Evolutionary conservation across 306 rosid species (phyloP).

Genomic region (Prunus kanzakura): DNA sequence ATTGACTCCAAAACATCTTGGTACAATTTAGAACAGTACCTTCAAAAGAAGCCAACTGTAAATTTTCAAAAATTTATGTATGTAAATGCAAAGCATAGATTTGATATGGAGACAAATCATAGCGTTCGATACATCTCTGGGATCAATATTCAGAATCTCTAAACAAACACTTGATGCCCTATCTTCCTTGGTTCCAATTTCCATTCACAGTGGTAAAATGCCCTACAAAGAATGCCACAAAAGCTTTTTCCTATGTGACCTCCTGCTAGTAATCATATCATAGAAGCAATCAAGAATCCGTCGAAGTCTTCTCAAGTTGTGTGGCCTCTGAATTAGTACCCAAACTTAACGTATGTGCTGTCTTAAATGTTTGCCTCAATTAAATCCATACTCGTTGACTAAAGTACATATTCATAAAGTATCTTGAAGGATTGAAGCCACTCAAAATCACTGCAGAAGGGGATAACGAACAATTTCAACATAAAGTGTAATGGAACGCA

Average conservation of each 20-base stretch:
- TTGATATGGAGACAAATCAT: slow-evolving; percentile 33
- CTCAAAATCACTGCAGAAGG: slow-evolving; percentile 77
- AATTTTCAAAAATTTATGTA: slow-evolving; percentile 1
- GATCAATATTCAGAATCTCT: slow-evolving; percentile 43
- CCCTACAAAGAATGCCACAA: slow-evolving; percentile 32
- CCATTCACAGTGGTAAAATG: slow-evolving; percentile 40
- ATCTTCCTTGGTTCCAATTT: slow-evolving; percentile 46
- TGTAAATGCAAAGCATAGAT: slow-evolving; percentile 18
- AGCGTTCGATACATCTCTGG: slow-evolving; percentile 39
- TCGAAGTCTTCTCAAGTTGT: slow-evolving; percentile 34
- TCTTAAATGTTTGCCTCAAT: slow-evolving; percentile 42
- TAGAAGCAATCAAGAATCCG: slow-evolving; percentile 39
- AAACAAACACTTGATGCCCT: slow-evolving; percentile 47
- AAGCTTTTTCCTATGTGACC: slow-evolving; percentile 2
- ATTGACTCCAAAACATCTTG: not conserved
- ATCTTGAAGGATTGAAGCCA: slow-evolving; percentile 99
- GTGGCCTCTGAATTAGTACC: slow-evolving; percentile 35
- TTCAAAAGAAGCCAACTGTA: not conserved
- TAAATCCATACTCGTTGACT: slow-evolving; percentile 60
- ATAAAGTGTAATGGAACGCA: slow-evolving; percentile 26
- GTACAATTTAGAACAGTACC: not conserved
- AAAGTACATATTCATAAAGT: slow-evolving; percentile 85
- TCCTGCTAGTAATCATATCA: slow-evolving; percentile 19
- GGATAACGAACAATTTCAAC: slow-evolving; percentile 12
- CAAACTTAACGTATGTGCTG: slow-evolving; percentile 40